These are phyloP conservation scores for Glonium stellatum DNA, from an alignment of 495 filamentous ascomycete genomes.

Conservation along the genomic window DNA sequence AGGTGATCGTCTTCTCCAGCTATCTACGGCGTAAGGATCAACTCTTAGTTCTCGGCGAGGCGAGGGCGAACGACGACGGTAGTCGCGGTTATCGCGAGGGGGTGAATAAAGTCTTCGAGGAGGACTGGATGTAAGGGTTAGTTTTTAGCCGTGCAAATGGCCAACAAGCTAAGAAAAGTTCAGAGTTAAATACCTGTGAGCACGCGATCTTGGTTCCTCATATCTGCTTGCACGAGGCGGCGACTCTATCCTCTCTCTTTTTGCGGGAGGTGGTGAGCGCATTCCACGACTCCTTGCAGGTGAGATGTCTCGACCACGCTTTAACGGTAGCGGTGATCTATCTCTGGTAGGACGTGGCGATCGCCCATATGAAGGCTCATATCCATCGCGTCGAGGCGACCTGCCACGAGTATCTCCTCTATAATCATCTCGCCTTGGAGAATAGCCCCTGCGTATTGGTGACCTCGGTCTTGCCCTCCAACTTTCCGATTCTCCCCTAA, in stretches of 20 bases:
- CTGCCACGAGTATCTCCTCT: conserved; percentile 25
- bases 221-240: conserved; percentile 31
- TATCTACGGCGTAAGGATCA: conserved; percentile 30
- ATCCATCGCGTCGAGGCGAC: conserved; percentile 22
- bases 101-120: conserved; percentile 29
- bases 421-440: conserved; percentile 30
- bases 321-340: conserved; percentile 34
- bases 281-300: conserved; percentile 30
- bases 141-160: conserved; percentile 9
- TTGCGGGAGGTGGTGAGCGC: conserved; percentile 31
- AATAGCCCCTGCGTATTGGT: conserved; percentile 33
- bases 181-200: conserved; percentile 18
- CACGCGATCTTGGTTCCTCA: conserved; percentile 27
- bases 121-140: conserved; percentile 9
- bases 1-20: conserved; percentile 35
- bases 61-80: conserved; percentile 36
- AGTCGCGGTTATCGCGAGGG: conserved; percentile 26
- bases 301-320: conserved; percentile 33
- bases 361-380: conserved; percentile 24
- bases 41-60: conserved; percentile 32
- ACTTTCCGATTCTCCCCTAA: conserved; percentile 23
- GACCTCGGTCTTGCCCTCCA: conserved; percentile 35
- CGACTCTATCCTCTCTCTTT: conserved; percentile 32
- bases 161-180: not conserved
- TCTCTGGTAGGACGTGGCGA: conserved; percentile 28